Evolutionary conservation across 345 rosid species (phyloP), one percentile per base, ranked within the genome.

Genomic region (Ceriops zippeliana): DNA sequence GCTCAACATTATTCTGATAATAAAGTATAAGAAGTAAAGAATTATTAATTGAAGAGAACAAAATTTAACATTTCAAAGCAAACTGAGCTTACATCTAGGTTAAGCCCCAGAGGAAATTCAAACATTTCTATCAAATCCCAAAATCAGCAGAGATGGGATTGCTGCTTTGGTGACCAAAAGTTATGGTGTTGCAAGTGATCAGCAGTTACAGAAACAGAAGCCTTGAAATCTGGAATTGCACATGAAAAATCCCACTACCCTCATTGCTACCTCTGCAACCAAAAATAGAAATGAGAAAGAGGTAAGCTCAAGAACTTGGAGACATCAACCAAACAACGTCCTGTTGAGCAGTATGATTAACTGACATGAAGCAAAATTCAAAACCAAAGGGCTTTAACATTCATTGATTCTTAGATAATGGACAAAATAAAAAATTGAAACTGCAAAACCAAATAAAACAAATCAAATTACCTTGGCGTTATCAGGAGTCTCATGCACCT

Each of bases 401-500:
- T 42, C 49, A 42, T 42, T 42, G 17, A 11, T 42, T 42, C 49
- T 42, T 13, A 42, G 49, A 4, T 15, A 42, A 42, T 15, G 17
- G 49, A 42, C 49, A 42, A 66, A 53, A 53, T 62, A 30, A 35
- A 21, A 6, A 27, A 62, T 53, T 61, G 6, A 27, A 62, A 62
- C 42, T n/a, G 34, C 24, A 7, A 34, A 34, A 34, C 9, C 9
- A 34, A 72, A 24, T 52, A 35, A 51, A 46, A 26, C 13, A n/a
- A 58, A 58, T 42, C 17, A 52, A 62, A 46, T 54, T 83, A 86
- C 97, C 90, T 89, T 85, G 26, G 75, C 80, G 56, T 70, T 83
- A 7, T 81, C 90, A 1, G 81, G 78, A 0, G 47, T 1, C 62
- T 89, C 96, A 15, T 84, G 81, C n/a, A 89, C 92, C 70, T 85